phyloP scores from a whole-genome alignment of 2,329 filamentous ascomycete species.

The Ilyonectria sp. region DNA sequence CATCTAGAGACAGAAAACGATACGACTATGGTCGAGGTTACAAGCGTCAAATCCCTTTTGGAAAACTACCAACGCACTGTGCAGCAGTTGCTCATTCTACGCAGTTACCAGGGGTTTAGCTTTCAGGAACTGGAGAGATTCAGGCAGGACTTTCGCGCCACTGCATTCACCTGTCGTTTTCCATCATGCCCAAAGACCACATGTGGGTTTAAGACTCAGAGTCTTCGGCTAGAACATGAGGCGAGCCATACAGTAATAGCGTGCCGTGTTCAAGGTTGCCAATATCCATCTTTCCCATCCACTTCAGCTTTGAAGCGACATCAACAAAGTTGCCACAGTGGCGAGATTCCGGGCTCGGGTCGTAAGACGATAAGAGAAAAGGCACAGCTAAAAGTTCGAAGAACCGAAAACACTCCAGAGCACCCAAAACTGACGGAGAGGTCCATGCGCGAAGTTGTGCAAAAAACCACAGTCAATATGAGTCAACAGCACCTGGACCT shows the following conservation, averaged over 20 bases:
- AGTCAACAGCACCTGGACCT: too few species aligned
- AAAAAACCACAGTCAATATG: too few species aligned
- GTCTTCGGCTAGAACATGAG: not conserved
- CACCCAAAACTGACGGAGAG: too few species aligned
- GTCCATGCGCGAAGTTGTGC: too few species aligned
- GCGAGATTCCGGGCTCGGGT: too few species aligned
- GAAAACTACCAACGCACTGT: slow-evolving; percentile 17
- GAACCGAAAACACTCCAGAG: too few species aligned
- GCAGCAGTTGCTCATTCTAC: not conserved
- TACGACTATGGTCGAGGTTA: not conserved
- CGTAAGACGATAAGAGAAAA: too few species aligned
- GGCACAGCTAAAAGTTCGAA: too few species aligned
- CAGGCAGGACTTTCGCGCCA: slow-evolving; percentile 18
- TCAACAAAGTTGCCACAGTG: not conserved
- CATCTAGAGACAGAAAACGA: not conserved
- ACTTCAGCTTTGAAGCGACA: slow-evolving; percentile 3
- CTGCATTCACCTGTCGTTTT: slow-evolving; percentile 34
- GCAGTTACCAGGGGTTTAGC: not conserved
- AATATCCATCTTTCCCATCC: slow-evolving; percentile 8
- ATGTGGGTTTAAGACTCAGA: slow-evolving; percentile 36
- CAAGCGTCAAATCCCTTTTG: not conserved
- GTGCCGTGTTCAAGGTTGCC: slow-evolving; percentile 3
- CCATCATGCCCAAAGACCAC: slow-evolving; percentile 34
- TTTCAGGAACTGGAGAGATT: slow-evolving; percentile 25
- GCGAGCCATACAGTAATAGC: not conserved